These are phyloP conservation scores for Wickerhamiella hasegawae DNA, from an alignment of 805 yeast species.

Conservation along the genomic window DNA sequence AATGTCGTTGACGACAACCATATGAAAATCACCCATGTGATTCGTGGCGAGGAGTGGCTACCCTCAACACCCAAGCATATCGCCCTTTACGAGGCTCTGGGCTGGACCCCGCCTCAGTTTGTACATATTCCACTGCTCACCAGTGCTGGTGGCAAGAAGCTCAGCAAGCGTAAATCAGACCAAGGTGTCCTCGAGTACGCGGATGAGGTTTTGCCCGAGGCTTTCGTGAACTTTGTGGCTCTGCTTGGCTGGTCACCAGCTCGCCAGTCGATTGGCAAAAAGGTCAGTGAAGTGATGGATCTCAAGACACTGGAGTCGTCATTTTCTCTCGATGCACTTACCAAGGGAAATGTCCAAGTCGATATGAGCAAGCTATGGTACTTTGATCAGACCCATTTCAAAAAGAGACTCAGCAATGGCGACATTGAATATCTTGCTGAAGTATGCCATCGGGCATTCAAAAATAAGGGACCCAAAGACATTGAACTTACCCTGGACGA, in stretches of 20 bases:
- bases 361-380: constrained; percentile 56
- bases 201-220: constrained; percentile 56
- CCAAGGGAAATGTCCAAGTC: constrained; percentile 90
- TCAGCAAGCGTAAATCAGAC: constrained; percentile 78
- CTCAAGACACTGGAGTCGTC: constrained; percentile 31
- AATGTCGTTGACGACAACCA: constrained; percentile 88
- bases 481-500: constrained; percentile 19
- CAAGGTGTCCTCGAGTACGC: constrained; percentile 47
- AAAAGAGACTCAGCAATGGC: constrained; percentile 24
- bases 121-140: constrained; percentile 87
- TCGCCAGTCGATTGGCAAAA: constrained; percentile 26
- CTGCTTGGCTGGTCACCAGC: constrained; percentile 92
- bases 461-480: constrained; percentile 5
- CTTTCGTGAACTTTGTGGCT: constrained; percentile 72
- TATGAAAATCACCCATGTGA: constrained; percentile 86
- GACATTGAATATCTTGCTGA: constrained; percentile 11
- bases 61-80: constrained; percentile 92
- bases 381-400: constrained; percentile 62
- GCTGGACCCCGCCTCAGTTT: constrained; percentile 68
- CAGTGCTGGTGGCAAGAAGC: constrained; percentile 38
- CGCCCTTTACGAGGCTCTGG: constrained; percentile 71
- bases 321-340: constrained; percentile 57
- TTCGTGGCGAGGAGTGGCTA: constrained; percentile 96
- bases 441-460: constrained; percentile 7
- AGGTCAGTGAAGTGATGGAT: constrained; percentile 18